These are phyloP conservation scores for Beauveria scarabaeidicola DNA, from an alignment of 2,329 filamentous ascomycete genomes.

Conservation along the genomic window DNA sequence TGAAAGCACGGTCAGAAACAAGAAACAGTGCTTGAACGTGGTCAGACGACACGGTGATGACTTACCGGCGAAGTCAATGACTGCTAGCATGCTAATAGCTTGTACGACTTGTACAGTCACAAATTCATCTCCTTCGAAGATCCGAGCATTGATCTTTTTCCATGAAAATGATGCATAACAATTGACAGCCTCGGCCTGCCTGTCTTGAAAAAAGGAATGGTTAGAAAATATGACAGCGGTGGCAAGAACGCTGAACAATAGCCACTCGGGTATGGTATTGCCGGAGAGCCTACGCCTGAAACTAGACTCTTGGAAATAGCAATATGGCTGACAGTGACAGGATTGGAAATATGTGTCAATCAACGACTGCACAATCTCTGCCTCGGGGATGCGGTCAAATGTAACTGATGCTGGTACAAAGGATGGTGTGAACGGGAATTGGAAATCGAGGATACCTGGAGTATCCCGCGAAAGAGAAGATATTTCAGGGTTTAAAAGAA, in stretches of 20 bases:
- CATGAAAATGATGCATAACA: background rate
- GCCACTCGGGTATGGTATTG: background rate
- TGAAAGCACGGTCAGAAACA: background rate
- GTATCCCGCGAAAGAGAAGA: background rate
- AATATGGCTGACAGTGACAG: background rate
- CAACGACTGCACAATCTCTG: background rate
- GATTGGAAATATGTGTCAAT: background rate
- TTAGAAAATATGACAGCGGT: background rate
- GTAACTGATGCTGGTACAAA: background rate
- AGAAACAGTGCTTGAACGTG: background rate
- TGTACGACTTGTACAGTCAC: conserved; percentile 61
- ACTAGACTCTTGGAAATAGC: background rate
- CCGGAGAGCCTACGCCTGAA: background rate
- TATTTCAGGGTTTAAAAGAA: background rate
- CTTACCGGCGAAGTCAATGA: background rate
- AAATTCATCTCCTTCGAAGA: conserved; percentile 56
- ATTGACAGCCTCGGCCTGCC: background rate
- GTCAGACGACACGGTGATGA: background rate
- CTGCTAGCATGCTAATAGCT: conserved; percentile 11
- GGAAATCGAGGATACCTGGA: background rate
- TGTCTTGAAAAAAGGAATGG: background rate
- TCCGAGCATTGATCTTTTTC: background rate
- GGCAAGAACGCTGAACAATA: background rate
- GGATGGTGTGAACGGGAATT: background rate
- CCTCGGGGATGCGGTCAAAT: background rate